These are phyloP conservation scores for Silene uniflora DNA, from an alignment of 148 eudicot species.

Conservation along the genomic window DNA sequence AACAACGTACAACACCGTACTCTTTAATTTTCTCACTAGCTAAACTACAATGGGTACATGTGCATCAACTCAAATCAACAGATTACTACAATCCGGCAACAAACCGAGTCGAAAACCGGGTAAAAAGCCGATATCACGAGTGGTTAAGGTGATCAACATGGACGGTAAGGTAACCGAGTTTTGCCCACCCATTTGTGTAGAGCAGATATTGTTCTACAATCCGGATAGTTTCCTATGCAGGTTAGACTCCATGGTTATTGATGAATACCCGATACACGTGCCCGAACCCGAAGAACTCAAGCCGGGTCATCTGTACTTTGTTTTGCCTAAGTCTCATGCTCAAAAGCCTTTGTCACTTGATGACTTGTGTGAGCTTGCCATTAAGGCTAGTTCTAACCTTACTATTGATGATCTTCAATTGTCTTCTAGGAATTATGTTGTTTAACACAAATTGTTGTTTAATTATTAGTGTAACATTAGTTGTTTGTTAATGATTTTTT, in stretches of 20 bases:
- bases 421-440: conserved; percentile 27
- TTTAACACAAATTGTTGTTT: neutral
- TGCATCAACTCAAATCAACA: conserved; percentile 19
- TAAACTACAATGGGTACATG: conserved; percentile 25
- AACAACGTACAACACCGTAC: no score
- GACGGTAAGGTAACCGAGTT: conserved; percentile 31
- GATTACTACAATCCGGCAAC: no score
- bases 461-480: no score
- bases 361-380: conserved; percentile 38
- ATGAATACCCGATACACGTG: conserved; percentile 15
- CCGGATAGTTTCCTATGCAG: conserved; percentile 27
- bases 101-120: neutral
- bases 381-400: conserved; percentile 32
- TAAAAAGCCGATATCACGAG: neutral
- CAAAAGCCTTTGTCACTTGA: conserved; percentile 29
- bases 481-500: no score
- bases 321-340: conserved; percentile 21
- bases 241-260: conserved; percentile 25
- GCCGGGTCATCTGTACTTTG: conserved; percentile 25
- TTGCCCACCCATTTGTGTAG: conserved; percentile 27
- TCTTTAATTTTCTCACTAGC: neutral
- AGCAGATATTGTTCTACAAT: conserved; percentile 24
- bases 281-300: conserved; percentile 28
- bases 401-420: conserved; percentile 28
- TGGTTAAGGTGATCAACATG: conserved; percentile 22